Conservation (phyloP, 495 filamentous ascomycete species). For the Letharia lupina region DNA sequence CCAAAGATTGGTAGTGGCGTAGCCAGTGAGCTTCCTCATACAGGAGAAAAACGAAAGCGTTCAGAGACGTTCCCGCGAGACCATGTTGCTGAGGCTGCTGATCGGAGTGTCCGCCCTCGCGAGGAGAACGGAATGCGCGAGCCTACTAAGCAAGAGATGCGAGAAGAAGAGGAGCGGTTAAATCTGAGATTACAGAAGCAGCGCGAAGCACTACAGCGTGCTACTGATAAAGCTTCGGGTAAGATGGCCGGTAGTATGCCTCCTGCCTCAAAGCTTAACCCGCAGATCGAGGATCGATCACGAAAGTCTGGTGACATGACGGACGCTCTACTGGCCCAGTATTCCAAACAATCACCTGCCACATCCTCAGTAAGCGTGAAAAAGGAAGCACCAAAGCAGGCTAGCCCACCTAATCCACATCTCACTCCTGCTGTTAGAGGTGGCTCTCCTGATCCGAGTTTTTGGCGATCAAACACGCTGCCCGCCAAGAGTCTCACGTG, state of each 20-base stretch:
- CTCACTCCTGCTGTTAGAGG: slow-evolving; percentile 3
- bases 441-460: not conserved
- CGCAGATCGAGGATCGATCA: not conserved
- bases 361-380: not conserved
- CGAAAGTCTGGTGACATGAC: not conserved
- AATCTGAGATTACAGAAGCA: not conserved
- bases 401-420: not conserved
- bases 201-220: not conserved
- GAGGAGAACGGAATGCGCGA: slow-evolving; percentile 2
- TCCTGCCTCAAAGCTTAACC: not conserved
- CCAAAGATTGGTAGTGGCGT: not conserved
- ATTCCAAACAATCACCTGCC: not conserved
- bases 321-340: slow-evolving; percentile 3
- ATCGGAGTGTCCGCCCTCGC: not conserved
- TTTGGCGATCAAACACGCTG: not conserved
- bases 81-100: not conserved
- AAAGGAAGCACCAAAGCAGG: not conserved
- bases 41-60: slow-evolving; percentile 8
- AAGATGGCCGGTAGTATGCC: not conserved
- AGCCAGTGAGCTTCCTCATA: not conserved
- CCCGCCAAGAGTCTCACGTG: slow-evolving; percentile 6
- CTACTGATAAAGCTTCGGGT: not conserved
- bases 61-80: not conserved
- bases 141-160: slow-evolving; percentile 1
- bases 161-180: not conserved